Evolutionary conservation across 306 rosid genomes (phyloP).

Genomic region (Sindora glabra): DNA sequence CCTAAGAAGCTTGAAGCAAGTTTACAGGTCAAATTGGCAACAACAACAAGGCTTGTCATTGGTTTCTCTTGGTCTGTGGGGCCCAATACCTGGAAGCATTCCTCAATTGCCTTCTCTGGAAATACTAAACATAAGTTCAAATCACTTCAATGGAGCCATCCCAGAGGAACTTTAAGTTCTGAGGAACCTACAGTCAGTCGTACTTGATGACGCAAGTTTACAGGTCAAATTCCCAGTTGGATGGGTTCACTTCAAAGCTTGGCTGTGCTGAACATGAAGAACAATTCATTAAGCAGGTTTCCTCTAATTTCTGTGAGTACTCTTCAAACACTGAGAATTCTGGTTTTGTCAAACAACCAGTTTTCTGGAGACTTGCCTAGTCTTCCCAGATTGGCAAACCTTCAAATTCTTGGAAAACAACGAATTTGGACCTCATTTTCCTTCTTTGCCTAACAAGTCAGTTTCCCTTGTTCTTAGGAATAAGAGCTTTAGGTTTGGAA

Average conservation of each 20-base stretch:
- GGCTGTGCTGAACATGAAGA: slow-evolving; percentile 62
- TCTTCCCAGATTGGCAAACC: slow-evolving; percentile 50
- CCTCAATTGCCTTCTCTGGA: slow-evolving; percentile 50
- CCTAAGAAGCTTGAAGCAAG: slow-evolving; percentile 53
- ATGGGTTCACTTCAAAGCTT: slow-evolving; percentile 52
- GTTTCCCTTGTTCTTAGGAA: slow-evolving; percentile 61
- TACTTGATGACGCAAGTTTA: slow-evolving; percentile 60
- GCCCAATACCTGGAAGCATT: slow-evolving; percentile 53
- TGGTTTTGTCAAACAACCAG: slow-evolving; percentile 59
- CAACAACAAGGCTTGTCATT: slow-evolving; percentile 71
- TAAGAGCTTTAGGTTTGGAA: slow-evolving; percentile 49
- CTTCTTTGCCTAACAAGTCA: slow-evolving; percentile 51
- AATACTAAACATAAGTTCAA: slow-evolving; percentile 69
- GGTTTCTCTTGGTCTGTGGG: slow-evolving; percentile 70
- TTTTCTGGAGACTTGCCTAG: slow-evolving; percentile 65
- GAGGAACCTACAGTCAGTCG: slow-evolving; percentile 58
- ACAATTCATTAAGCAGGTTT: slow-evolving; percentile 47
- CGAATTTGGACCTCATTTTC: slow-evolving; percentile 67
- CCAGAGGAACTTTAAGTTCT: slow-evolving; percentile 49
- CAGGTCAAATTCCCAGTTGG: slow-evolving; percentile 51
- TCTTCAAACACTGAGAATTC: slow-evolving; percentile 50
- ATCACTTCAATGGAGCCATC: slow-evolving; percentile 52
- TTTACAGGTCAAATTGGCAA: too few species aligned
- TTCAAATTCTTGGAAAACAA: slow-evolving; percentile 74
- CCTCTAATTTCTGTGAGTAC: slow-evolving; percentile 48